Evolutionary conservation across 345 rosid genomes (phyloP).

Genomic region (Salix udensis): DNA sequence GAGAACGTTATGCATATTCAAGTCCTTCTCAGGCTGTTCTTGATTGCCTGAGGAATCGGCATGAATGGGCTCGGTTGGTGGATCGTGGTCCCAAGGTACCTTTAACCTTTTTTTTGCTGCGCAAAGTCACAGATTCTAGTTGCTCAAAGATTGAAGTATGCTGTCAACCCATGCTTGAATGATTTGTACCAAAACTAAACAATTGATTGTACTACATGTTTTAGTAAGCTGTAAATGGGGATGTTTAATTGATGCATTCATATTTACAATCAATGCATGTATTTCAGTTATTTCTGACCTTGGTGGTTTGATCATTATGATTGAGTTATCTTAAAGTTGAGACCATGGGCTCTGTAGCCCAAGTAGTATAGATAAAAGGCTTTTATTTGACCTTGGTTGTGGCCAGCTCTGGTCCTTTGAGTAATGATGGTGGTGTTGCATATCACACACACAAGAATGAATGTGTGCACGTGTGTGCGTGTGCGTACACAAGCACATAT

Average conservation of each 20-base stretch:
- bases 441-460: too few relatives aligned
- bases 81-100: slow-evolving; percentile 99
- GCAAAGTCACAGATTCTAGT: background rate
- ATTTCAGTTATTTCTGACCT: background rate
- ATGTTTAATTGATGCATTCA: background rate
- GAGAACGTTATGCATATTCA: slow-evolving; percentile 96
- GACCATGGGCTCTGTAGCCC: background rate
- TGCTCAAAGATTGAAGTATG: background rate
- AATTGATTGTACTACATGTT: background rate
- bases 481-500: too few relatives aligned
- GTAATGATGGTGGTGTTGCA: background rate
- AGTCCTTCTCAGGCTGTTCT: slow-evolving; percentile 99
- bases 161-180: background rate
- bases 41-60: slow-evolving; percentile 93
- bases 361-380: background rate
- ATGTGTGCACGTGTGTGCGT: too few relatives aligned
- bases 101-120: background rate
- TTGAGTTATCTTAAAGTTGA: too few relatives aligned
- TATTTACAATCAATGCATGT: background rate
- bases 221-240: background rate
- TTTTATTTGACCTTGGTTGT: background rate
- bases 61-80: slow-evolving; percentile 93
- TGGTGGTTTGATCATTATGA: background rate
- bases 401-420: background rate
- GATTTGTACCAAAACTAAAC: background rate